These are phyloP conservation scores for Arthrobotrys megalospora DNA, from an alignment of 2,329 filamentous ascomycete species.

Conservation along the genomic window DNA sequence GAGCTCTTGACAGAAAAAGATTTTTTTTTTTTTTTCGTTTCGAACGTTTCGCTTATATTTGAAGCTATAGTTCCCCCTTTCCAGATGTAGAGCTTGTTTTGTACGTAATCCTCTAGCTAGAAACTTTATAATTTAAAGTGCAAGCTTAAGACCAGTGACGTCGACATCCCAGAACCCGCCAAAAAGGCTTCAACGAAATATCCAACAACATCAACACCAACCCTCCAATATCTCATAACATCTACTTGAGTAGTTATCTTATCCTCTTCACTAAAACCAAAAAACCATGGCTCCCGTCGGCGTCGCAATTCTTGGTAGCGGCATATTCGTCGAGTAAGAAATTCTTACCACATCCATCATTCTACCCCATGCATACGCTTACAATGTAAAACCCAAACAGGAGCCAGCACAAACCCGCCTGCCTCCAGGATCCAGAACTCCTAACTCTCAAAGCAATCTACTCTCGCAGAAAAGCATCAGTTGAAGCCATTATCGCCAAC, in stretches of 20 bases:
- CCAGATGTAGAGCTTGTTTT: no score
- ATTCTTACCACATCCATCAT: no score
- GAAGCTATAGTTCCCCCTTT: neutral
- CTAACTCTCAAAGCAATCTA: constrained; percentile 76
- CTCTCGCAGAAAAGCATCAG: constrained; percentile 75
- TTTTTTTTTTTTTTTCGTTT: no score
- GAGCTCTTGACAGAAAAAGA: no score
- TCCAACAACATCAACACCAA: constrained; percentile 53
- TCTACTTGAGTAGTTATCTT: neutral
- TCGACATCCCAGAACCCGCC: neutral
- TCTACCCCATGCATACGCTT: no score
- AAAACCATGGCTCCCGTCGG: constrained; percentile 68
- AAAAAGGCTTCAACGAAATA: constrained; percentile 21
- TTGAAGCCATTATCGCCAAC: constrained; percentile 68
- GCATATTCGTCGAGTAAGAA: constrained; percentile 75
- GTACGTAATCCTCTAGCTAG: no score
- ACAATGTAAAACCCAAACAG: constrained; percentile 71
- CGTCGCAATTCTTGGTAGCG: constrained; percentile 76
- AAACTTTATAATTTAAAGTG: neutral
- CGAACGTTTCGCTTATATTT: neutral
- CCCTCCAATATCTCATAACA: neutral
- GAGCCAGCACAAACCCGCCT: constrained; percentile 71
- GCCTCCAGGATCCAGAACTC: constrained; percentile 71
- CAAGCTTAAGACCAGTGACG: constrained; percentile 34
- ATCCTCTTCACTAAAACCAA: neutral